Evolutionary conservation across 2,329 filamentous ascomycete species (phyloP).

Genomic region (Metarhizium sp.): DNA sequence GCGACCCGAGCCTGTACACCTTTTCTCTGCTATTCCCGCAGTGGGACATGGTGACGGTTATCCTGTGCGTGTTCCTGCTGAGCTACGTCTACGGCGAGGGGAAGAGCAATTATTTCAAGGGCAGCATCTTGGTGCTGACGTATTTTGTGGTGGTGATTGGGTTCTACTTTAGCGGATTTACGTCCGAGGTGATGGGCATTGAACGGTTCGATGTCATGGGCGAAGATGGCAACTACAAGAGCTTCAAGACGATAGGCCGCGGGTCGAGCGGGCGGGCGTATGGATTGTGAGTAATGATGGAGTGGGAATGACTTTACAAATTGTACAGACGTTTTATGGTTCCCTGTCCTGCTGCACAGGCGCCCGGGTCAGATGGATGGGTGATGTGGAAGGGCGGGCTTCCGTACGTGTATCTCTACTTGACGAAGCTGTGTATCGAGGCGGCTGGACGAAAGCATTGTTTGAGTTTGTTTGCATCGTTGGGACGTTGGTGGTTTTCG

Average conservation of each 20-base stretch:
- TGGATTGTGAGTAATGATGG: constrained; percentile 1
- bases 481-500: neutral
- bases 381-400: neutral
- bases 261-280: constrained; percentile 24
- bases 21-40: constrained; percentile 93
- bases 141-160: constrained; percentile 89
- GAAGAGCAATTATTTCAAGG: constrained; percentile 99
- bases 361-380: neutral
- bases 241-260: constrained; percentile 45
- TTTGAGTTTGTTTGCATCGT: neutral
- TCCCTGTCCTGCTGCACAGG: neutral
- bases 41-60: constrained; percentile 98
- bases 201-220: constrained; percentile 46
- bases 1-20: constrained; percentile 45
- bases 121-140: constrained; percentile 83
- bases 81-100: constrained; percentile 98
- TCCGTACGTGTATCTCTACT: neutral
- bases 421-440: neutral
- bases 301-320: neutral
- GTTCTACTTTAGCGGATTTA: constrained; percentile 71
- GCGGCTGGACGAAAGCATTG: no score
- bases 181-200: constrained; percentile 32
- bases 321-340: neutral
- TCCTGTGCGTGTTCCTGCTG: constrained; percentile 88
- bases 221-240: constrained; percentile 37